These are phyloP conservation scores for Sparassis latifolia DNA, from an alignment of 1,284 basidiomycete species.

Conservation along the genomic window DNA sequence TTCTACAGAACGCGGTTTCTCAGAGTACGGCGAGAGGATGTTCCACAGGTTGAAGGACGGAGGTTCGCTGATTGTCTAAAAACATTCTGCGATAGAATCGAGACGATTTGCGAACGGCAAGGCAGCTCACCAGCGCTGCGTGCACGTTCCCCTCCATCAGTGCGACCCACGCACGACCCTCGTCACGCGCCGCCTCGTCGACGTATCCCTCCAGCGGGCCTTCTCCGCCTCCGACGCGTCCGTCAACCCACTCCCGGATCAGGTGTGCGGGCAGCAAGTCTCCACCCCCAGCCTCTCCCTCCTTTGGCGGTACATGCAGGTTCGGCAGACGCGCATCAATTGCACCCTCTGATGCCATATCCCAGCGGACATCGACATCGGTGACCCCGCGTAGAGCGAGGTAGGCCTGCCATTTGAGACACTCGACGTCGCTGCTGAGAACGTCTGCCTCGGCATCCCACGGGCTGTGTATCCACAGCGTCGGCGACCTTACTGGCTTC, in stretches of 20 bases:
- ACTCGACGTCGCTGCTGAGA: conserved; percentile 72
- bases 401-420: conserved; percentile 81
- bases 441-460: conserved; percentile 25
- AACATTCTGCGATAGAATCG: conserved; percentile 33
- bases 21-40: conserved; percentile 29
- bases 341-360: conserved; percentile 60
- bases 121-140: conserved; percentile 54
- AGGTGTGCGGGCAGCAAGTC: conserved; percentile 54
- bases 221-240: conserved; percentile 33
- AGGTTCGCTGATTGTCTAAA: conserved; percentile 26
- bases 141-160: conserved; percentile 70
- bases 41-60: conserved; percentile 31
- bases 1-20: conserved; percentile 24
- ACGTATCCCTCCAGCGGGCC: conserved; percentile 59
- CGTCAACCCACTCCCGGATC: conserved; percentile 69
- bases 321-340: conserved; percentile 62
- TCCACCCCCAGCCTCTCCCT: conserved; percentile 30
- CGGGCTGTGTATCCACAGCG: conserved; percentile 62
- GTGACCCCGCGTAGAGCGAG: conserved; percentile 60
- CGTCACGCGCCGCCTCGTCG: conserved; percentile 51
- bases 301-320: conserved; percentile 38
- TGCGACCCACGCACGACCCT: conserved; percentile 74
- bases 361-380: conserved; percentile 51
- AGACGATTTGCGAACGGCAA: neutral
- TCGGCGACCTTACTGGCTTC: conserved; percentile 37